Evolutionary conservation across 1,284 basidiomycete species (phyloP).

Genomic region (Clitocybe nebularis): DNA sequence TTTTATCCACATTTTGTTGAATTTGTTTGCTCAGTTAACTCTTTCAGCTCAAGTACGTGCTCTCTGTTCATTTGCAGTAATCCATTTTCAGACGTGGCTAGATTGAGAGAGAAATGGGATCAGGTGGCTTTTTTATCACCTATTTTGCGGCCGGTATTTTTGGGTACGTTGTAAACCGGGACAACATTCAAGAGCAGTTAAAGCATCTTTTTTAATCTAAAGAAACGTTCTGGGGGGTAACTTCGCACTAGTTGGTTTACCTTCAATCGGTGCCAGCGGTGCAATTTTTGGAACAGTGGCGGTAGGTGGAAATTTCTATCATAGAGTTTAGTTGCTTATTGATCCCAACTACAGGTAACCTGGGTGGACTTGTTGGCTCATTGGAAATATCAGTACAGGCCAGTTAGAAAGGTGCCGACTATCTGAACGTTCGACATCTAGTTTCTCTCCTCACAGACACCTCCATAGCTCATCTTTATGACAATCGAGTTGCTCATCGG

Average conservation of each 20-base stretch:
- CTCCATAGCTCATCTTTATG: slow-evolving; percentile 68
- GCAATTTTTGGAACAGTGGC: slow-evolving; percentile 93
- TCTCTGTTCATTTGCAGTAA: slow-evolving; percentile 6
- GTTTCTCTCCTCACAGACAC: slow-evolving; percentile 2
- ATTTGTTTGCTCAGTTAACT: slow-evolving; percentile 85
- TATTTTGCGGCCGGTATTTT: slow-evolving; percentile 92
- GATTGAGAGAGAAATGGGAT: slow-evolving; percentile 87
- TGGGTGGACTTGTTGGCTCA: slow-evolving; percentile 91
- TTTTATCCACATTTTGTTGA: slow-evolving; percentile 82
- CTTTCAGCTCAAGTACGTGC: slow-evolving; percentile 68
- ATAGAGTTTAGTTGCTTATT: slow-evolving; percentile 4
- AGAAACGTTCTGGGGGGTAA: slow-evolving; percentile 88
- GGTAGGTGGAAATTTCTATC: slow-evolving; percentile 38
- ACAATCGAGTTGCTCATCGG: slow-evolving; percentile 82
- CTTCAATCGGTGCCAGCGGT: slow-evolving; percentile 91
- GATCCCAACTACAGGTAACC: slow-evolving; percentile 43
- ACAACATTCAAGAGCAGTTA: too few relatives aligned
- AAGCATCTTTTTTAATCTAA: slow-evolving; percentile 4
- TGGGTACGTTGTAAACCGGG: slow-evolving; percentile 67
- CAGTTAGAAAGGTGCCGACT: slow-evolving; percentile 63
- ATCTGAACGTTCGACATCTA: background rate
- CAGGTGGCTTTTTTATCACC: slow-evolving; percentile 73
- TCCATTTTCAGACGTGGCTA: slow-evolving; percentile 24
- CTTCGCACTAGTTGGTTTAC: slow-evolving; percentile 85
- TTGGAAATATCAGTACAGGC: slow-evolving; percentile 85